A percentile compares a stretch with the other conserved stretches of the same genome.
Conservation (phyloP, 2,329 filamentous ascomycete genomes). For the Camptophora hylomeconis region DNA sequence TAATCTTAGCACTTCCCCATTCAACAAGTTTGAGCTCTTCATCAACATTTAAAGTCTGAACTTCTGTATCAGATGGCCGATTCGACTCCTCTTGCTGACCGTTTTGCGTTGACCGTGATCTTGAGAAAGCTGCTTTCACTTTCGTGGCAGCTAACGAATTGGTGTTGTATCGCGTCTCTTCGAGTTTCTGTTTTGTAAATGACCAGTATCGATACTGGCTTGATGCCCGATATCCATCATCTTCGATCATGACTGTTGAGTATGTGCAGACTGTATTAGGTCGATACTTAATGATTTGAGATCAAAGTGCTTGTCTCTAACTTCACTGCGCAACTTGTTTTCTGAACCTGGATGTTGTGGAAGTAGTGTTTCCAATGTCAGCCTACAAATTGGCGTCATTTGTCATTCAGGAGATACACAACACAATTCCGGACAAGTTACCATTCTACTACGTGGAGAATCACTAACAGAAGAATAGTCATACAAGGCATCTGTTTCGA, state of each 20-base stretch:
- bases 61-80: constrained; percentile 16
- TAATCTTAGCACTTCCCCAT: constrained; percentile 56
- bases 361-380: too few relatives aligned
- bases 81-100: constrained; percentile 20
- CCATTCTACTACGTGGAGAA: too few relatives aligned
- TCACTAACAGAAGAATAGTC: too few relatives aligned
- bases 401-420: too few relatives aligned
- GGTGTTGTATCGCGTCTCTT: constrained; percentile 60
- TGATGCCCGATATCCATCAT: constrained; percentile 78
- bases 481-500: too few relatives aligned
- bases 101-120: constrained; percentile 27
- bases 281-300: too few relatives aligned
- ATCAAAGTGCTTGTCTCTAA: too few relatives aligned
- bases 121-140: constrained; percentile 43
- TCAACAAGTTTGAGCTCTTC: constrained; percentile 74
- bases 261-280: too few relatives aligned
- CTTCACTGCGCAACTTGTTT: too few relatives aligned
- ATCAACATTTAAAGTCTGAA: constrained; percentile 60
- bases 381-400: too few relatives aligned
- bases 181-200: constrained; percentile 62
- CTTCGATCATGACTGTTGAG: constrained; percentile 92
- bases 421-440: too few relatives aligned
- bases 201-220: constrained; percentile 91
- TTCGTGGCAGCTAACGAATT: constrained; percentile 66
- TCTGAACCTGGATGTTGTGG: too few relatives aligned